phyloP scores from a whole-genome alignment of 305 asterid genomes.

The Fraxinus nigra region DNA sequence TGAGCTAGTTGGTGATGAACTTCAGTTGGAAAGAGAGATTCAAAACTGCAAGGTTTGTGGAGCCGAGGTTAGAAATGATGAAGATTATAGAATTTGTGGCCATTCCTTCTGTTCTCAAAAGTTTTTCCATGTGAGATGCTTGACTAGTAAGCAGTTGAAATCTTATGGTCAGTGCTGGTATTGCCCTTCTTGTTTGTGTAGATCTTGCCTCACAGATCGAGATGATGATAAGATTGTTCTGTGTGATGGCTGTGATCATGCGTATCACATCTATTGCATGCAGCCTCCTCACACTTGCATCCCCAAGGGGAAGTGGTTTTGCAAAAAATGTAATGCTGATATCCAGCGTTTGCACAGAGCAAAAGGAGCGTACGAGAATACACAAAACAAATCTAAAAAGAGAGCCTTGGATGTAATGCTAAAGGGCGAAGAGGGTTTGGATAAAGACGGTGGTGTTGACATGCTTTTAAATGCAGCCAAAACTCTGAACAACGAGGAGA shows the following conservation, averaged over 20 bases:
- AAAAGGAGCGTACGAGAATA: conserved; percentile 38
- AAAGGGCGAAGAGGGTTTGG: conserved; percentile 35
- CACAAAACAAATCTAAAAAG: conserved; percentile 34
- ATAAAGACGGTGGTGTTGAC: conserved; percentile 76
- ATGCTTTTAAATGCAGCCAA: conserved; percentile 85
- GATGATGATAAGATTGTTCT: conserved; percentile 85
- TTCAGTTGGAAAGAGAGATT: neutral
- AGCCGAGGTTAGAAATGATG: conserved; percentile 39
- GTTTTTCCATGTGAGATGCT: conserved; percentile 74
- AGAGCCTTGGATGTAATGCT: conserved; percentile 35
- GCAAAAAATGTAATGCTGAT: conserved; percentile 57
- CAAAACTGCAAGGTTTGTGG: conserved; percentile 62
- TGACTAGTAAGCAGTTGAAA: conserved; percentile 62
- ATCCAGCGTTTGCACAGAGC: conserved; percentile 51
- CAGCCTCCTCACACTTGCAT: conserved; percentile 57
- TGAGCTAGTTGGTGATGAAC: conserved; percentile 35
- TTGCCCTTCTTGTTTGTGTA: conserved; percentile 91
- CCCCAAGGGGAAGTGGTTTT: conserved; percentile 84
- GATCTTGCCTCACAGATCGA: conserved; percentile 66
- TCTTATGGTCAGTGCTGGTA: conserved; percentile 72
- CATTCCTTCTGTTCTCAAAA: conserved; percentile 81
- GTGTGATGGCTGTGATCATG: conserved; percentile 94
- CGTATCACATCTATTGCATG: conserved; percentile 87
- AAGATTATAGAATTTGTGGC: conserved; percentile 60
- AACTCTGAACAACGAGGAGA: conserved; percentile 72